A percentile compares a stretch with the other conserved stretches of the same genome.
Conservation (phyloP, 169 alveolate species). For the Eimeria acervulina region DNA sequence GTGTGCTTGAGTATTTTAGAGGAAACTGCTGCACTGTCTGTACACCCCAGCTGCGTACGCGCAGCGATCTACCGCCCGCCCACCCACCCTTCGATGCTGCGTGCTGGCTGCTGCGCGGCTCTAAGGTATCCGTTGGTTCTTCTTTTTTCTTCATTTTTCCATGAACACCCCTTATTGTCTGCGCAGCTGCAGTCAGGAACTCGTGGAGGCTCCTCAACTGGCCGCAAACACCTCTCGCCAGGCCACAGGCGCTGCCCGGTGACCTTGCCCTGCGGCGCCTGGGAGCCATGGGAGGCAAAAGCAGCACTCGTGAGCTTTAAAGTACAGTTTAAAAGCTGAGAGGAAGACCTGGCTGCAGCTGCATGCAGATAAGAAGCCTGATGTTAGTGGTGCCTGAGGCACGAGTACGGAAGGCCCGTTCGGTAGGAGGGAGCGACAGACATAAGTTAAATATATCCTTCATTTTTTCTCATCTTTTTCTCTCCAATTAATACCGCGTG, state of each 20-base stretch:
- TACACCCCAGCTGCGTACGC: background rate
- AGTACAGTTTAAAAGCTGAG: background rate
- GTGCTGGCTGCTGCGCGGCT: background rate
- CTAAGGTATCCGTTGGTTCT: background rate
- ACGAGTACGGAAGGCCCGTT: background rate
- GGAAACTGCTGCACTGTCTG: background rate
- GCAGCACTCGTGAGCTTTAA: constrained; percentile 61
- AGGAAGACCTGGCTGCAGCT: background rate
- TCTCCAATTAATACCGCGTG: background rate
- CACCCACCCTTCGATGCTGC: constrained; percentile 18
- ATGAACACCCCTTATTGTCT: background rate
- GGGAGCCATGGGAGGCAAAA: constrained; percentile 74
- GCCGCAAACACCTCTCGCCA: background rate
- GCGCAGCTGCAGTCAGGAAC: background rate
- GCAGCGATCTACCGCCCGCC: background rate
- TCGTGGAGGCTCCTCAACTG: background rate
- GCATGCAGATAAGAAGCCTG: background rate
- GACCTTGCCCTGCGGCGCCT: constrained; percentile 28
- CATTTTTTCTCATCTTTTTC: background rate
- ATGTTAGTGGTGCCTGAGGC: background rate
- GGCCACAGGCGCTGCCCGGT: constrained; percentile 7
- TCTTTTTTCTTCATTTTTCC: background rate
- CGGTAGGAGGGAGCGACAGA: background rate
- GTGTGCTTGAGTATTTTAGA: background rate
- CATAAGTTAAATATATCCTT: background rate